phyloP scores from a whole-genome alignment of 202 grass and related monocot species.

The Saccharum hybrid region DNA sequence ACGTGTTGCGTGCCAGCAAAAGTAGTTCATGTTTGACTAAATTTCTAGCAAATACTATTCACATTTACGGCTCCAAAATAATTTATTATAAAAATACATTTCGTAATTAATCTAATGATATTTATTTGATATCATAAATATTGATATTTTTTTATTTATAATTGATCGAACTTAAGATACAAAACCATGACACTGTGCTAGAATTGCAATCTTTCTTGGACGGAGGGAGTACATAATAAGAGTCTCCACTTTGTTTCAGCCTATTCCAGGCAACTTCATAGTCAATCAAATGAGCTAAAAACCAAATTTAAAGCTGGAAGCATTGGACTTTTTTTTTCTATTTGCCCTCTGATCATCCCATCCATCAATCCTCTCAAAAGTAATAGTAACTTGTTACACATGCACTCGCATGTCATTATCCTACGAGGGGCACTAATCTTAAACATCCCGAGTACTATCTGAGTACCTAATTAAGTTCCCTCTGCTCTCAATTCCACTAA shows the following conservation, averaged over 20 bases:
- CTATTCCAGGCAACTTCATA: background rate
- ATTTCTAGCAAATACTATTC: too few relatives aligned
- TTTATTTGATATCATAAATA: too few relatives aligned
- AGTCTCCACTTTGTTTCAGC: background rate
- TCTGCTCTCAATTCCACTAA: background rate
- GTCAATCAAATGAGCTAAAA: background rate
- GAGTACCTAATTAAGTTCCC: background rate
- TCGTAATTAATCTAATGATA: too few relatives aligned
- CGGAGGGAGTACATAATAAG: background rate
- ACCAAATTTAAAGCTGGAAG: background rate
- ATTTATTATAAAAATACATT: too few relatives aligned
- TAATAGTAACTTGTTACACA: background rate
- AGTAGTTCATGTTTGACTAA: too few relatives aligned
- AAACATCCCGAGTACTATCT: background rate
- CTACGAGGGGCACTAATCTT: background rate
- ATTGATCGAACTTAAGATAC: too few relatives aligned
- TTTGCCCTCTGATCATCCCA: background rate
- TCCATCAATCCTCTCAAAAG: background rate
- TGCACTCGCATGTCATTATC: background rate
- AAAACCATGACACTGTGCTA: too few relatives aligned
- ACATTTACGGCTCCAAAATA: too few relatives aligned
- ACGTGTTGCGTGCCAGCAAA: too few relatives aligned
- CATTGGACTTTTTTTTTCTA: too few relatives aligned
- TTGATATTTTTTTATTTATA: too few relatives aligned
- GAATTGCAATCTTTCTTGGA: too few relatives aligned